phyloP scores from a whole-genome alignment of 23 red algal genomes.

The Chondrus crispus region DNA sequence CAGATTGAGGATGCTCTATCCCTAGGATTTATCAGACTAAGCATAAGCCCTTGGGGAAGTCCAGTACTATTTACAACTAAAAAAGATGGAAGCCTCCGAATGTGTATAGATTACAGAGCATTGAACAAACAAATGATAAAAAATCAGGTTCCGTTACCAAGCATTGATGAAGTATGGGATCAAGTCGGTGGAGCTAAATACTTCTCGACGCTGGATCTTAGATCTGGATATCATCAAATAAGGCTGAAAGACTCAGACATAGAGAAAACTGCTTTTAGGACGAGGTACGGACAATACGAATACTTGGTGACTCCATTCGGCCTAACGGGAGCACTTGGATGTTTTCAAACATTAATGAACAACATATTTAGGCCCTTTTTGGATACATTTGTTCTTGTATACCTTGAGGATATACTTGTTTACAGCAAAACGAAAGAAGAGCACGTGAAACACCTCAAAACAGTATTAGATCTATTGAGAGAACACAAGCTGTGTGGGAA shows the following conservation, averaged over 20 bases:
- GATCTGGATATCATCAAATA: slow-evolving; percentile 26
- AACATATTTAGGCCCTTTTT: background rate
- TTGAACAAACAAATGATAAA: slow-evolving; percentile 24
- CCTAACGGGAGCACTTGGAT: background rate
- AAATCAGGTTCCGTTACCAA: background rate
- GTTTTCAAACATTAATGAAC: slow-evolving; percentile 7
- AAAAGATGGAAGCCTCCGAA: background rate
- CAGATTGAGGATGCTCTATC: background rate
- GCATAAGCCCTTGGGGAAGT: background rate
- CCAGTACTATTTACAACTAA: slow-evolving; percentile 11
- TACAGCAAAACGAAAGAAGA: slow-evolving; percentile 1
- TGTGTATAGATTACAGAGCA: slow-evolving; percentile 28
- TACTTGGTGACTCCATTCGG: background rate
- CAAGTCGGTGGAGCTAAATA: background rate
- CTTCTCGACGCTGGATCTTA: slow-evolving; percentile 7
- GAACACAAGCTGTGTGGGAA: slow-evolving; percentile 12
- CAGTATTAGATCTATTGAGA: background rate
- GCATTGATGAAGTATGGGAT: slow-evolving; percentile 21
- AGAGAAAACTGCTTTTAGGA: background rate
- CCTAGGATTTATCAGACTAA: background rate
- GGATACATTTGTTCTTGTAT: background rate
- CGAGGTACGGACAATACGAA: slow-evolving; percentile 1
- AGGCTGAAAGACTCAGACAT: background rate
- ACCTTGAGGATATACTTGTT: slow-evolving; percentile 21
- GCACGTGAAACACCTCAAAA: background rate